A percentile compares a stretch with the other conserved stretches of the same genome.
These are phyloP conservation scores for Bisporella sp. DNA, from an alignment of 2,329 filamentous ascomycete species.

Conservation along the genomic window DNA sequence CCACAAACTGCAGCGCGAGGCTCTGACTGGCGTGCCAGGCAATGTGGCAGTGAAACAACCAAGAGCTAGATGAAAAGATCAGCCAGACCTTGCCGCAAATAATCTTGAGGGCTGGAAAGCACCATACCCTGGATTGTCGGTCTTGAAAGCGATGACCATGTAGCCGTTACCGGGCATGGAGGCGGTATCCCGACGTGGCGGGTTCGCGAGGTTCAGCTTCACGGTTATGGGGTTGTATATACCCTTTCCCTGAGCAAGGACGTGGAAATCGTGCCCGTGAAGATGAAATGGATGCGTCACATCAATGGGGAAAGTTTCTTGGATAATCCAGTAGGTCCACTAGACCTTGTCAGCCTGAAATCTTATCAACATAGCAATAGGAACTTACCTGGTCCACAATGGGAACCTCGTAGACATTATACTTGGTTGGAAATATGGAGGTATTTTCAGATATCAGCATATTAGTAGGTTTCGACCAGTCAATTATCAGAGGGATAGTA, in stretches of 20 bases:
- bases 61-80: slow-evolving; percentile 6
- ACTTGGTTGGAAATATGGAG: slow-evolving; percentile 20
- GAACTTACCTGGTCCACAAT: too few species aligned
- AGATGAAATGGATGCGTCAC: slow-evolving; percentile 34
- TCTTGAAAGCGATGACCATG: slow-evolving; percentile 25
- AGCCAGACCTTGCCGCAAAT: too few species aligned
- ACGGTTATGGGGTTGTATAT: slow-evolving; percentile 25
- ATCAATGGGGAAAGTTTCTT: too few species aligned
- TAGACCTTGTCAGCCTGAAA: too few species aligned
- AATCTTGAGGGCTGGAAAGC: too few species aligned
- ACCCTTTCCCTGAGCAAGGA: slow-evolving; percentile 38
- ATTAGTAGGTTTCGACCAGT: slow-evolving; percentile 41
- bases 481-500: slow-evolving; percentile 36
- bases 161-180: slow-evolving; percentile 32
- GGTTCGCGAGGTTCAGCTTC: slow-evolving; percentile 34
- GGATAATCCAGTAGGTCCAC: too few species aligned
- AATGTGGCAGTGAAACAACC: slow-evolving; percentile 31
- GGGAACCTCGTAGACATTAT: slow-evolving; percentile 13
- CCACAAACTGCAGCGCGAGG: slow-evolving; percentile 45
- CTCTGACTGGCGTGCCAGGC: slow-evolving; percentile 49
- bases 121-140: slow-evolving; percentile 23
- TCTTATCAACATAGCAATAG: too few species aligned
- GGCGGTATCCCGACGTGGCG: slow-evolving; percentile 45
- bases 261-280: slow-evolving; percentile 44
- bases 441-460: slow-evolving; percentile 25